These are phyloP conservation scores for Podospora pseudopauciseta DNA, from an alignment of 495 filamentous ascomycete genomes.

Conservation along the genomic window DNA sequence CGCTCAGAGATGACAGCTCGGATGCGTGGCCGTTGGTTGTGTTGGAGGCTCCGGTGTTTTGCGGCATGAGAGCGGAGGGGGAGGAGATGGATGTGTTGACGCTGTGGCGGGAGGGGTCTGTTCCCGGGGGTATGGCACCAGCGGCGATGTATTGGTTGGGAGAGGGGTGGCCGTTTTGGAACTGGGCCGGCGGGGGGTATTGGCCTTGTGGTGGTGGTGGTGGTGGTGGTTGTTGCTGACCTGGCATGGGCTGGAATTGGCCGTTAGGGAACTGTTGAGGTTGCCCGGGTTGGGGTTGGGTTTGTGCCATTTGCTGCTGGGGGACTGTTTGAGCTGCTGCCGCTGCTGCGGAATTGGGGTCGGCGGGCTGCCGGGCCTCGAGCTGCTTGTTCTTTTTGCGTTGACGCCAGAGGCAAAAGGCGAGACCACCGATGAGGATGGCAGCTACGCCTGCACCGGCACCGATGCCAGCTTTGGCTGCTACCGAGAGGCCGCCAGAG, in stretches of 20 bases:
- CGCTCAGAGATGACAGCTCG: neutral
- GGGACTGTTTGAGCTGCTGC: neutral
- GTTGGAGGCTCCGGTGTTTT: neutral
- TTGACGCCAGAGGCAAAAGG: constrained; percentile 19
- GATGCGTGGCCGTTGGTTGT: neutral
- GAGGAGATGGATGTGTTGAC: neutral
- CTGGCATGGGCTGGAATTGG: neutral
- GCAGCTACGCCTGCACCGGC: constrained; percentile 24
- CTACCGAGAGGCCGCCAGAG: constrained; percentile 22
- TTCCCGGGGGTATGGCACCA: neutral
- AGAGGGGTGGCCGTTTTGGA: neutral
- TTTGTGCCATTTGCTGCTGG: neutral
- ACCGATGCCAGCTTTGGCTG: constrained; percentile 30
- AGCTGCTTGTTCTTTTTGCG: constrained; percentile 26
- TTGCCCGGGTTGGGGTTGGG: neutral
- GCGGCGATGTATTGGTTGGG: neutral
- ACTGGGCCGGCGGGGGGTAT: neutral
- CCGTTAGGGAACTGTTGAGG: neutral
- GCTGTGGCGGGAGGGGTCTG: neutral
- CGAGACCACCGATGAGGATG: constrained; percentile 21
- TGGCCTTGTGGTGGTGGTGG: too few relatives aligned
- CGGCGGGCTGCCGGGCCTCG: neutral
- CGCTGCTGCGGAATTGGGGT: neutral
- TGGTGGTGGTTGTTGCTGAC: neutral
- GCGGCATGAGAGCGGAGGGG: neutral